Percentiles rank a stretch among this genome's conserved stretches.
Conservation (phyloP, 768 basidiomycete genomes). For the Hygrophorus russula region DNA sequence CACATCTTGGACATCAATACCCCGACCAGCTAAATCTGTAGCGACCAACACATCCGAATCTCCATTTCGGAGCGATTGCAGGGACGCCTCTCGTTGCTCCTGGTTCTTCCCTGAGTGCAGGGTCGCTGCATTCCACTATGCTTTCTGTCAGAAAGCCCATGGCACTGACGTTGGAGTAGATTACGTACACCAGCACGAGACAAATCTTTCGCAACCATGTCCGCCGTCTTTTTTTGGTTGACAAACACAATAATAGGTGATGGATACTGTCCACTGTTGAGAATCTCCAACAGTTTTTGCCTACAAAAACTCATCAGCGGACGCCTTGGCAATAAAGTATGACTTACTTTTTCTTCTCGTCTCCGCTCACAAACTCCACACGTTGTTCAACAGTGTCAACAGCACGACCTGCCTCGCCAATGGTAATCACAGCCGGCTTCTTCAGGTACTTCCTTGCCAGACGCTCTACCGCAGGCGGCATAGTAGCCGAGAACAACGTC, state of each 20-base stretch:
- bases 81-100: constrained; percentile 88
- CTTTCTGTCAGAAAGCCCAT: constrained; percentile 4
- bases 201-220: constrained; percentile 94
- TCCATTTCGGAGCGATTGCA: constrained; percentile 79
- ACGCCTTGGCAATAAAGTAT: not conserved
- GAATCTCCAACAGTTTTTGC: constrained; percentile 78
- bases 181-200: constrained; percentile 72
- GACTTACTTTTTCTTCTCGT: constrained; percentile 88
- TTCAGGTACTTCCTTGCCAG: constrained; percentile 89
- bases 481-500: constrained; percentile 94
- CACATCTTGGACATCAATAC: constrained; percentile 98
- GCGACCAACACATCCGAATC: constrained; percentile 87
- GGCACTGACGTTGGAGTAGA: constrained; percentile 1
- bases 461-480: constrained; percentile 96
- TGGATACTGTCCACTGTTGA: constrained; percentile 72
- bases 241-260: constrained; percentile 98
- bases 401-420: constrained; percentile 95
- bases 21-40: constrained; percentile 94
- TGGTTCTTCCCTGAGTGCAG: constrained; percentile 97
- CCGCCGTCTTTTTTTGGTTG: constrained; percentile 99
- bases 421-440: constrained; percentile 90
- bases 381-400: constrained; percentile 97
- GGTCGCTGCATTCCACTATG: constrained; percentile 81
- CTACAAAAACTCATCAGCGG: constrained; percentile 26
- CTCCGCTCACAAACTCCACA: constrained; percentile 85